phyloP scores from a whole-genome alignment of 192 early-diverging fungal genomes.

The Pilobolus umbonatus region DNA sequence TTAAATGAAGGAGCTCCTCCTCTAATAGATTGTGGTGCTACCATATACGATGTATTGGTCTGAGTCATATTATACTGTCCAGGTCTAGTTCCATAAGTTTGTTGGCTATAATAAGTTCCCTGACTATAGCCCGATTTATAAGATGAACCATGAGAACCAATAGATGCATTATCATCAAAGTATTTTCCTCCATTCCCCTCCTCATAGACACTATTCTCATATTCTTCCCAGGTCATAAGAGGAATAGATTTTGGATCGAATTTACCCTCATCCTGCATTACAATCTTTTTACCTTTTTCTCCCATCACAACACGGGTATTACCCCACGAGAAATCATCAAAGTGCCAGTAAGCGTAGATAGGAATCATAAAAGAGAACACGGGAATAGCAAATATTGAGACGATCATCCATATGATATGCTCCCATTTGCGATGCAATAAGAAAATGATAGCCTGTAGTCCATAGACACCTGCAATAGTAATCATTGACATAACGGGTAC shows the following conservation, averaged over 20 bases:
- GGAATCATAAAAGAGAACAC: slow-evolving; percentile 78
- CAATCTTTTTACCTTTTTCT: slow-evolving; percentile 70
- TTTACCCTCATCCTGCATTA: slow-evolving; percentile 63
- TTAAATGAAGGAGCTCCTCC: slow-evolving; percentile 4
- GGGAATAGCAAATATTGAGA: slow-evolving; percentile 86
- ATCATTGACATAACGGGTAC: slow-evolving; percentile 79
- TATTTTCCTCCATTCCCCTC: slow-evolving; percentile 32
- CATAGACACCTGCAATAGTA: slow-evolving; percentile 82
- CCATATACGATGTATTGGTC: slow-evolving; percentile 5
- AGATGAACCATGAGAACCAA: slow-evolving; percentile 43
- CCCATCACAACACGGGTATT: slow-evolving; percentile 91
- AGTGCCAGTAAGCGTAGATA: slow-evolving; percentile 96
- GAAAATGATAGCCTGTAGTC: slow-evolving; percentile 83
- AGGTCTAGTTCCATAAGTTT: slow-evolving; percentile 9
- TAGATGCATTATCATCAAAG: slow-evolving; percentile 38
- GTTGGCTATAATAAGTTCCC: slow-evolving; percentile 34
- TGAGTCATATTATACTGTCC: slow-evolving; percentile 18
- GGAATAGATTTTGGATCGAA: slow-evolving; percentile 73
- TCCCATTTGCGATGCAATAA: slow-evolving; percentile 71
- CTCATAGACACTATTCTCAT: slow-evolving; percentile 59
- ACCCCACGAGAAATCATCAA: slow-evolving; percentile 99
- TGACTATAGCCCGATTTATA: slow-evolving; percentile 41
- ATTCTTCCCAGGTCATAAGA: slow-evolving; percentile 74
- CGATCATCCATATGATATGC: slow-evolving; percentile 95
- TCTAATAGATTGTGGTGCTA: slow-evolving; percentile 1